Base-by-base conservation (phyloP, 2,329 filamentous ascomycete genomes). In the Talaromyces sp. region DNA sequence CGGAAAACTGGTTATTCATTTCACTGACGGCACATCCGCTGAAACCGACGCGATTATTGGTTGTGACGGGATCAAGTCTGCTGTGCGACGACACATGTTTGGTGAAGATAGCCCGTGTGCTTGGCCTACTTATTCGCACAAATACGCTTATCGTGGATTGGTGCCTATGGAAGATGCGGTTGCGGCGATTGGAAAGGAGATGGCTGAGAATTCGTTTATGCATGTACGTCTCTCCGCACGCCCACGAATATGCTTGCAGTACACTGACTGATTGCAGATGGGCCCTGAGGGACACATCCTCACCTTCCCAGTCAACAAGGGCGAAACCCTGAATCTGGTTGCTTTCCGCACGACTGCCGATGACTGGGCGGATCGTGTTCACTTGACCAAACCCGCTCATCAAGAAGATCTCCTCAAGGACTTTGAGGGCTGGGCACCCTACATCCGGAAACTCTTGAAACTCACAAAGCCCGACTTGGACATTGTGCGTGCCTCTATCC, bases 71-170 rank as follows among this genome's bases (percentile, higher is more conserved):
- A 71, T 71, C 48, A 68, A 72, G 62, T 66, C 65, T 18, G 54
- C 46, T 12, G 60, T 66, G 12, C 57, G 63, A 21, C 63, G 64
- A 12, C 33, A 61, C 21, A 42, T 65, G 31, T 50, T 65, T 28
- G 61, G 57, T 31, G 37, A 63, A 39, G 33, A 52, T 40, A 50
- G 42, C 46, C 58, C 44, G 2, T 52, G 25, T 18, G 58, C 58
- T 28, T 60, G 58, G 35, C 68, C 68, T 14, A 64, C 65, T 16
- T 72, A 70, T 63, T 67, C 65, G 12, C 67, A 68, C 33, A 70
- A 70, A 54, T 67, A 70, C 64, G 70, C 69, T 8, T 72, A 72
- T 56, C 69, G 70, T 21, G 70, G 69, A 21, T 66, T 69, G 54
- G 67, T 70, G 33, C 55, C 58, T 6, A 70, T 71, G 57, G 59